Conservation (phyloP, 2,329 filamentous ascomycete species). For the Pseudogymnoascus sp. region DNA sequence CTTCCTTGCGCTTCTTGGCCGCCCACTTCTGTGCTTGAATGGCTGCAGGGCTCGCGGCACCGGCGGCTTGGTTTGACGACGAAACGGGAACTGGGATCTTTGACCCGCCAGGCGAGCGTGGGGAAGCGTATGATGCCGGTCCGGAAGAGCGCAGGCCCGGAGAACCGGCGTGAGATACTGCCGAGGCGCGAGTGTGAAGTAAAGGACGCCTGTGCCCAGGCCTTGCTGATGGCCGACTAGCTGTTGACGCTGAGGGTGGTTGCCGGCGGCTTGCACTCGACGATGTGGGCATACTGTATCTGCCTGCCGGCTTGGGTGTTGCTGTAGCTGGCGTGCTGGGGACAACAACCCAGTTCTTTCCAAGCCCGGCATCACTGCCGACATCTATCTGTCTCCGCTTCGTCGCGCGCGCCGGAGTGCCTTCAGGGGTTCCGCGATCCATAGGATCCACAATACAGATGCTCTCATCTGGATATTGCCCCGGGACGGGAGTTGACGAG, state of each 20-base stretch:
- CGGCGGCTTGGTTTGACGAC: not conserved
- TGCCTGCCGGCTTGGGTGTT: slow-evolving; percentile 11
- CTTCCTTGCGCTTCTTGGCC: slow-evolving; percentile 61
- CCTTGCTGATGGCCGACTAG: slow-evolving; percentile 23
- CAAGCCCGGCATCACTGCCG: slow-evolving; percentile 43
- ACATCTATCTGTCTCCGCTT: slow-evolving; percentile 41
- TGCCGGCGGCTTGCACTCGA: slow-evolving; percentile 16
- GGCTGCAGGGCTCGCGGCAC: slow-evolving; percentile 30
- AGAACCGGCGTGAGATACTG: slow-evolving; percentile 41
- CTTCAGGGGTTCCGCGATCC: slow-evolving; percentile 27
- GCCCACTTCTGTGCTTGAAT: slow-evolving; percentile 67
- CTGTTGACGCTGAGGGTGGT: slow-evolving; percentile 10
- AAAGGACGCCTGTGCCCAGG: slow-evolving; percentile 27
- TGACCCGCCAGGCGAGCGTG: slow-evolving; percentile 32
- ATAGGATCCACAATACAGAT: slow-evolving; percentile 35
- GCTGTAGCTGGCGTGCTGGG: slow-evolving; percentile 10
- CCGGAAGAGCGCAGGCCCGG: slow-evolving; percentile 33
- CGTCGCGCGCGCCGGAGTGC: slow-evolving; percentile 33
- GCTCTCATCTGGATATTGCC: slow-evolving; percentile 44
- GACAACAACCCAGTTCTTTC: slow-evolving; percentile 66
- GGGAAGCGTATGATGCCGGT: slow-evolving; percentile 46
- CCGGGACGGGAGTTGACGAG: slow-evolving; percentile 41
- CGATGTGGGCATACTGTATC: slow-evolving; percentile 22
- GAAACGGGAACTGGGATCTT: slow-evolving; percentile 9
- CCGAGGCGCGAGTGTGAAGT: slow-evolving; percentile 29